Base-by-base conservation (phyloP, 2,329 filamentous ascomycete genomes). In the Colletotrichum truncatum region DNA sequence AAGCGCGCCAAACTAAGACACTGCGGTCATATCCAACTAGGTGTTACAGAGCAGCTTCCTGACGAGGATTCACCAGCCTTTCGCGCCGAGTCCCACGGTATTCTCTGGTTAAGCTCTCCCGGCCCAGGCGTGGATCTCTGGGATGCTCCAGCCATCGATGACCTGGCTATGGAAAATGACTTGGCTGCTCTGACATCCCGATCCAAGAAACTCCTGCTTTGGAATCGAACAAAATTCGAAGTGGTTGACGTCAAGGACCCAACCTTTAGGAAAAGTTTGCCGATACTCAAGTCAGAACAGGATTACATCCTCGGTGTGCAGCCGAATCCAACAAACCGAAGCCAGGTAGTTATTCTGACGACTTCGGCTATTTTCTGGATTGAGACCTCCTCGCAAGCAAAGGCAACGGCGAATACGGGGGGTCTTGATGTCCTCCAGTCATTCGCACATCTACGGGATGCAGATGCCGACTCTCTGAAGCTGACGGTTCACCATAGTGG, bases 271-370 rank as follows among this genome's bases (percentile, higher is more conserved):
- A 45, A 64, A 23, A 67, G 43, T 52, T 67, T 77, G 6, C 71
- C 74, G 6, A 67, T 66, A 34, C 68, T 75, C 11, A 72, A 76
- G 10, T 67, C 54, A 10, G 64, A 70, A 18, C 67, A 71, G 23
- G 80, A 82, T 53, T 71, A 68, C 14, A 85, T 93, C 49, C 73
- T 93, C 62, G 85, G 91, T 70, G 71, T 89, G 2, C 81, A 82
- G 67, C 70, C 75, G 8, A 85, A 85, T 62, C 81, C 82, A 1
- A 71, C 74, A 3, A 77, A 83, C 56, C 76, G 79, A 5, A 77
- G 80, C 25, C 82, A 86, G n/a, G 70, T 88, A 2, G 86, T 89
- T 61, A 76, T 92, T 9, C 76, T 92, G 45, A 92, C 89, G 1
- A 83, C 81, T 11, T 79, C 78, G 0, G 78, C 78, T 26, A 59